Percentiles rank a stretch among this genome's conserved stretches.
Conservation (phyloP, 306 rosid species). For the Fragaria iinumae region DNA sequence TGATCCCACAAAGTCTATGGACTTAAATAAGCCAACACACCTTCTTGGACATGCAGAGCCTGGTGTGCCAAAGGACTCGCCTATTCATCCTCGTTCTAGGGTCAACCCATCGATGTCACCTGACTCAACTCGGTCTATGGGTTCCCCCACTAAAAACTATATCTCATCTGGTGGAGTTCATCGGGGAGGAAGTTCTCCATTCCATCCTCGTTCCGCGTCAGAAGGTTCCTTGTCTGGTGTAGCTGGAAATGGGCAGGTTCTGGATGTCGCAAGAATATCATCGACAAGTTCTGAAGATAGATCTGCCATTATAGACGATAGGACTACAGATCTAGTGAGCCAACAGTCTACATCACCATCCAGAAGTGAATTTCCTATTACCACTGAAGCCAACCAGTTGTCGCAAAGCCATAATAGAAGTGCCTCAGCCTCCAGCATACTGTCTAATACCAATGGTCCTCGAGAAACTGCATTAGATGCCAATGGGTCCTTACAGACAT, state of each 20-base stretch:
- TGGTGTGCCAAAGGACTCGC: constrained; percentile 55
- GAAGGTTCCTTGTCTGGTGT: constrained; percentile 67
- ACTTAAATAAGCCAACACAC: constrained; percentile 52
- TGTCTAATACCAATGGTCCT: constrained; percentile 40
- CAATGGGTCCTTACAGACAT: constrained; percentile 40
- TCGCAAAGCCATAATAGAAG: constrained; percentile 57
- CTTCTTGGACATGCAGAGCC: constrained; percentile 58
- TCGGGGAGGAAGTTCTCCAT: constrained; percentile 58
- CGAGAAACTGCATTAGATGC: constrained; percentile 59
- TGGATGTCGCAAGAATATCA: constrained; percentile 50
- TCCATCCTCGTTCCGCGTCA: constrained; percentile 74
- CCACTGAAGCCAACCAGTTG: constrained; percentile 41
- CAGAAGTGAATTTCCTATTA: constrained; percentile 50
- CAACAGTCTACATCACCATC: constrained; percentile 58
- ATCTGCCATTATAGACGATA: constrained; percentile 60
- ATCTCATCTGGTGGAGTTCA: constrained; percentile 45
- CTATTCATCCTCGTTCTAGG: constrained; percentile 54
- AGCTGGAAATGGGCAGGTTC: constrained; percentile 47
- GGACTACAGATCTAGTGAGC: constrained; percentile 49
- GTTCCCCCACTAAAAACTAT: constrained; percentile 48
- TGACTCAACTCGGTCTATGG: constrained; percentile 56
- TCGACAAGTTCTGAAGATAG: constrained; percentile 56
- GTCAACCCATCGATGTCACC: constrained; percentile 54
- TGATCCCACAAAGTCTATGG: constrained; percentile 50
- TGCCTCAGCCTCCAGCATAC: constrained; percentile 60